Conservation (phyloP, 305 asterid species). For the Solanum hybrid region DNA sequence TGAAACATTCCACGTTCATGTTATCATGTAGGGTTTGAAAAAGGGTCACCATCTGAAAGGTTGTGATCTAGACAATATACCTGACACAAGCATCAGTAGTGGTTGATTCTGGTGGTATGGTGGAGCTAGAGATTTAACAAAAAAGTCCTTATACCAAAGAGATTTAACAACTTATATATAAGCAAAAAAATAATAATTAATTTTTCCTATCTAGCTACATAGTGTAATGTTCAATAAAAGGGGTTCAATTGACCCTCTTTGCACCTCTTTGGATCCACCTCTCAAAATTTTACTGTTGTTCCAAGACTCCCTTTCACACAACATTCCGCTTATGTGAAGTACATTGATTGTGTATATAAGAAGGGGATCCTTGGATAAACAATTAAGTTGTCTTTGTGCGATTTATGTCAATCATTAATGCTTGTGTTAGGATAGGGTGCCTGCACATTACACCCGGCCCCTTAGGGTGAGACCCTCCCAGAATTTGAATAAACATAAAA, state of each 20-base stretch:
- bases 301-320: neutral
- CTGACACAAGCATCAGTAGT: neutral
- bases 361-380: neutral
- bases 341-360: neutral
- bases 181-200: neutral
- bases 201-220: neutral
- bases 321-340: neutral
- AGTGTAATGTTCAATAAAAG: accelerated
- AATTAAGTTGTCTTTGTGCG: neutral
- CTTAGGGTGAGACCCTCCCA: neutral
- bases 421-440: neutral
- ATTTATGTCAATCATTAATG: neutral
- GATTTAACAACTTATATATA: neutral
- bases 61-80: neutral
- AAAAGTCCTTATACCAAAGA: neutral
- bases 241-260: neutral
- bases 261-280: neutral
- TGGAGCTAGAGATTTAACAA: neutral
- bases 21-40: neutral
- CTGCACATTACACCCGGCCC: neutral
- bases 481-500: neutral
- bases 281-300: neutral
- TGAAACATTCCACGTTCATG: neutral
- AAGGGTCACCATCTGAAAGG: neutral
- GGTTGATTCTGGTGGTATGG: neutral